Evolutionary conservation across 2,329 filamentous ascomycete species (phyloP), one percentile per base, ranked within the genome.

Genomic region (Talaromyces sp.): DNA sequence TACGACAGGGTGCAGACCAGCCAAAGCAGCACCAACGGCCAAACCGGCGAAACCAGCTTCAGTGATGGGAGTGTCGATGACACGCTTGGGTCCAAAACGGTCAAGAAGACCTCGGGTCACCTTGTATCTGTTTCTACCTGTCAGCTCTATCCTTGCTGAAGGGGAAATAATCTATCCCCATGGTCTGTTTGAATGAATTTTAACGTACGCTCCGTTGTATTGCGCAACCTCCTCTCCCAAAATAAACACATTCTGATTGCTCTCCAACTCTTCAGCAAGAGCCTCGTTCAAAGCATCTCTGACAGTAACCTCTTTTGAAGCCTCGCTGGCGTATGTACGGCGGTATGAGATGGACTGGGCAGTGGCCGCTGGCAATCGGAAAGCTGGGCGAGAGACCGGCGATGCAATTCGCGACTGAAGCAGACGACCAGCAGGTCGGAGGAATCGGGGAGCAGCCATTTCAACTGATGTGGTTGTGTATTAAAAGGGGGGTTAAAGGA

Each of bases 11-110:
- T 95, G 89, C 68, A 99, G 84, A 65, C 94, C 94, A 74, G 91
- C 93, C 69, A 99, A 85, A 62, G 94, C 94, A 73, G 94, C 91
- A 78, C 94, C 94, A 64, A 97, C 88, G 56, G 93, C 93, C 63
- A 99, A 83, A 83, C 94, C 94, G 72, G 81, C 83, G 81, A 99
- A 99, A 69, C 94, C 94, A 69, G 89, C 92, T 80, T 99, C 94
- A 62, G 94, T 99, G 79, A 99, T 99, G 72, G 94, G 94, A 64
- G 89, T 96, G 78, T 99, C 94, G 72, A 99, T 99, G 67, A 99
- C 89, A 75, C 94, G 85, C 84, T 93, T 95, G 63, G 96, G 92
- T 69, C 94, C 94, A 75, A 99, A 99, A 70, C 93, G 89, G 80
- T 99, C 94, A 70, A 97, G 78, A 63, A 99, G 85, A 67, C 94